phyloP scores from a whole-genome alignment of 768 basidiomycete genomes.

The Multifurca ochricompacta region DNA sequence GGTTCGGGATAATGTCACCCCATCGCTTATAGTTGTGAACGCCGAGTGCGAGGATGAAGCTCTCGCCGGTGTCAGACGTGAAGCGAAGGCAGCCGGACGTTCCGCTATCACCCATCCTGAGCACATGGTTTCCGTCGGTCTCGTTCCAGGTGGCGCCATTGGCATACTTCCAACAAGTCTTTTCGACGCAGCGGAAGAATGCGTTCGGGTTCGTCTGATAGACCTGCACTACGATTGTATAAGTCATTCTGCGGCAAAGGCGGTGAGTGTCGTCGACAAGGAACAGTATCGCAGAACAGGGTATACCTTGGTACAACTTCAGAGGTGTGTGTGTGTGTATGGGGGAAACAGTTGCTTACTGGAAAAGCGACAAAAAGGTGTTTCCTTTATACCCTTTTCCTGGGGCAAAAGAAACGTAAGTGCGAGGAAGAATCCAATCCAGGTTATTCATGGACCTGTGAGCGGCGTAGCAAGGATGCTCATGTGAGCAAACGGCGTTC shows the following conservation, averaged over 20 bases:
- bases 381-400: neutral
- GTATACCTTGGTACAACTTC: neutral
- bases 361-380: neutral
- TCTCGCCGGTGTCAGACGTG: constrained; percentile 25
- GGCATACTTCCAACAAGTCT: constrained; percentile 30
- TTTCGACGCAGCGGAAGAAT: constrained; percentile 30
- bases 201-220: constrained; percentile 19
- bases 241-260: constrained; percentile 21
- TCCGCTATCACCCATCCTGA: constrained; percentile 34
- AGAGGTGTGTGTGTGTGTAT: too few species aligned
- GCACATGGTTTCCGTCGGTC: constrained; percentile 20
- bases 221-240: constrained; percentile 21
- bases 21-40: constrained; percentile 35
- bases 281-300: neutral
- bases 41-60: constrained; percentile 31
- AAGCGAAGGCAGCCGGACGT: constrained; percentile 35
- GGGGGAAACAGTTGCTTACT: neutral
- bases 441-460: neutral
- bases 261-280: neutral
- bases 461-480: neutral
- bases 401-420: neutral
- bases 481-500: neutral
- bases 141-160: constrained; percentile 30
- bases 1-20: constrained; percentile 32
- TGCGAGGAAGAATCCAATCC: too few species aligned